Evolutionary conservation across 177 flowering plant species (phyloP).

Genomic region (Vitis hybrid): DNA sequence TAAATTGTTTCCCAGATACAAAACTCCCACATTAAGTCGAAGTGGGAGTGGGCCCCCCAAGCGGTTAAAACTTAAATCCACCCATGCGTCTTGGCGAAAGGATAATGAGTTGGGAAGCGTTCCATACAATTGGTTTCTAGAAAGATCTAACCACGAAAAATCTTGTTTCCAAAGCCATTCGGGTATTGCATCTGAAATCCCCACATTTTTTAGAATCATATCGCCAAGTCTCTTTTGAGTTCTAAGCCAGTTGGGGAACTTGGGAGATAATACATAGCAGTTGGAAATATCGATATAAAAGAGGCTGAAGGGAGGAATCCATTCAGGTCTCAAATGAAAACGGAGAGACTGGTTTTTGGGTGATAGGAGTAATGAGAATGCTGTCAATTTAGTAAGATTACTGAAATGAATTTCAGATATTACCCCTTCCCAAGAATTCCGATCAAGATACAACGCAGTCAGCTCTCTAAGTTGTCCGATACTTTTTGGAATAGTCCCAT

Average conservation of each 20-base stretch:
- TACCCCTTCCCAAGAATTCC: constrained; percentile 19
- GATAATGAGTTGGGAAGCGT: not conserved
- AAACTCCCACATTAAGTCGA: constrained; percentile 7
- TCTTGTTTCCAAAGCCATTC: constrained; percentile 13
- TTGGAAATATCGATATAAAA: not conserved
- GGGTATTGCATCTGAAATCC: constrained; percentile 19
- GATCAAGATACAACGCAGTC: not conserved
- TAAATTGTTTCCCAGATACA: constrained; percentile 1
- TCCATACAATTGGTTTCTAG: constrained; percentile 14
- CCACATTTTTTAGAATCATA: constrained; percentile 8
- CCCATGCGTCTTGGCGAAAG: not conserved
- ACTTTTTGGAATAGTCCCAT: constrained; percentile 23
- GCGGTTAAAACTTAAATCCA: constrained; percentile 11
- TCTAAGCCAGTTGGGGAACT: constrained; percentile 23
- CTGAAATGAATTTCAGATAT: constrained; percentile 14
- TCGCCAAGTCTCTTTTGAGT: constrained; percentile 16
- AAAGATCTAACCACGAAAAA: constrained; percentile 5
- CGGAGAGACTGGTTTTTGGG: not conserved
- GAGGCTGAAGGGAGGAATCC: constrained; percentile 25
- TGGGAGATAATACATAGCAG: constrained; percentile 9
- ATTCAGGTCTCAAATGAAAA: constrained; percentile 2
- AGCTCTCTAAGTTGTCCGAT: constrained; percentile 20
- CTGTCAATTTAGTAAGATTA: constrained; percentile 8
- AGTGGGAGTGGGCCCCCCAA: constrained; percentile 22
- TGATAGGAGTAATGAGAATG: not conserved